These are phyloP conservation scores for Erigeron philadelphicus DNA, from an alignment of 140 eudicot species.

Conservation along the genomic window DNA sequence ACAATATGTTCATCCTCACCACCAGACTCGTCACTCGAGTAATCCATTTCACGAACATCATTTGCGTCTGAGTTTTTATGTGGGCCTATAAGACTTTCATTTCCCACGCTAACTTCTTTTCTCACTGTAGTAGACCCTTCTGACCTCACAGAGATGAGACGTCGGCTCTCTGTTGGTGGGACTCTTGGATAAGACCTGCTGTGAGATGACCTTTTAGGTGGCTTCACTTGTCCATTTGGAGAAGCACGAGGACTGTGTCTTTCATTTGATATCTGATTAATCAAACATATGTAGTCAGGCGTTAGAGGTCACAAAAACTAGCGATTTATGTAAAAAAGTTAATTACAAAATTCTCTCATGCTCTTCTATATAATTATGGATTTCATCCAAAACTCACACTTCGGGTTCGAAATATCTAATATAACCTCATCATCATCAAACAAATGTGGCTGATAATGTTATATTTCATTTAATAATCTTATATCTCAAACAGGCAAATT, in stretches of 20 bases:
- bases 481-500: not conserved
- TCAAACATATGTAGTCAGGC: not conserved
- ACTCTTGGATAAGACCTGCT: slow-evolving; percentile 58
- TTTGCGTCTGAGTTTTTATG: slow-evolving; percentile 21
- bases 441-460: not conserved
- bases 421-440: not conserved
- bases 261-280: slow-evolving; percentile 36
- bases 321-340: not conserved
- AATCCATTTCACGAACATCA: slow-evolving; percentile 29
- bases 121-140: slow-evolving; percentile 63
- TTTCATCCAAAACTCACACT: not conserved
- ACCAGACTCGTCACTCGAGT: slow-evolving; percentile 84
- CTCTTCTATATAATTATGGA: not conserved
- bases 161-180: slow-evolving; percentile 33
- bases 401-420: not conserved
- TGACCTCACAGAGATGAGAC: slow-evolving; percentile 53
- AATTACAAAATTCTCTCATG: not conserved
- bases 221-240: slow-evolving; percentile 18
- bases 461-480: not conserved
- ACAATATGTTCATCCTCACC: slow-evolving; percentile 78
- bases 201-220: slow-evolving; percentile 33
- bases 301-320: not conserved
- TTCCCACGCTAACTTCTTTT: slow-evolving; percentile 26
- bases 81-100: slow-evolving; percentile 1
- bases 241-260: slow-evolving; percentile 24